Conservation (phyloP, 371 early-diverging fungal genomes). For the Basidiobolus meristosporus region DNA sequence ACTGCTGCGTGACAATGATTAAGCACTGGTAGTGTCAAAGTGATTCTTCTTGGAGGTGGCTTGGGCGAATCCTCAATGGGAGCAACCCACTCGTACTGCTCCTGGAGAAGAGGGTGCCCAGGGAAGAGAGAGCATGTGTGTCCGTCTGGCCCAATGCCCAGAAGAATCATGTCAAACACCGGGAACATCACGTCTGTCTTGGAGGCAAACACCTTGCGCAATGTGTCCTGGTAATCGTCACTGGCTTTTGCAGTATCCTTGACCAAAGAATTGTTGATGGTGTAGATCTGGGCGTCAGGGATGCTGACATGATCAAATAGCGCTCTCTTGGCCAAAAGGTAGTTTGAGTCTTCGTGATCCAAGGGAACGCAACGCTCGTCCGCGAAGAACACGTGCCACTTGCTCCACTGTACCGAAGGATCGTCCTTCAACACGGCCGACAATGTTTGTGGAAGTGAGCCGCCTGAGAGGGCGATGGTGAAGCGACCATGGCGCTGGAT, state of each 20-base stretch:
- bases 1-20: constrained; percentile 55
- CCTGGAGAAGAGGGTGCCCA: constrained; percentile 59
- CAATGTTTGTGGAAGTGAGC: constrained; percentile 73
- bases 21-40: constrained; percentile 79
- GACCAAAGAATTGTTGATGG: constrained; percentile 40
- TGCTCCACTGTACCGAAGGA: too few species aligned
- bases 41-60: constrained; percentile 90
- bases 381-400: constrained; percentile 87
- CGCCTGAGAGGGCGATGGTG: constrained; percentile 83
- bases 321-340: constrained; percentile 42
- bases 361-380: constrained; percentile 84
- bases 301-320: constrained; percentile 47
- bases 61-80: constrained; percentile 84
- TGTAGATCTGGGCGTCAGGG: constrained; percentile 42
- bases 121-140: constrained; percentile 99
- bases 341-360: constrained; percentile 72
- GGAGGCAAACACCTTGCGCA: constrained; percentile 38
- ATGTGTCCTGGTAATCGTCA: constrained; percentile 39
- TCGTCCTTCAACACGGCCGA: constrained; percentile 33
- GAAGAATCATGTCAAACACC: constrained; percentile 75
- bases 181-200: constrained; percentile 29
- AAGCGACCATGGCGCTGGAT: constrained; percentile 45
- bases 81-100: constrained; percentile 44
- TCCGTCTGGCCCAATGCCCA: constrained; percentile 99
- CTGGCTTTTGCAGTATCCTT: constrained; percentile 39